A percentile compares a stretch with the other conserved stretches of the same genome.
Conservation (phyloP, 2,329 filamentous ascomycete species). For the Tolypocladium ophioglossoides region DNA sequence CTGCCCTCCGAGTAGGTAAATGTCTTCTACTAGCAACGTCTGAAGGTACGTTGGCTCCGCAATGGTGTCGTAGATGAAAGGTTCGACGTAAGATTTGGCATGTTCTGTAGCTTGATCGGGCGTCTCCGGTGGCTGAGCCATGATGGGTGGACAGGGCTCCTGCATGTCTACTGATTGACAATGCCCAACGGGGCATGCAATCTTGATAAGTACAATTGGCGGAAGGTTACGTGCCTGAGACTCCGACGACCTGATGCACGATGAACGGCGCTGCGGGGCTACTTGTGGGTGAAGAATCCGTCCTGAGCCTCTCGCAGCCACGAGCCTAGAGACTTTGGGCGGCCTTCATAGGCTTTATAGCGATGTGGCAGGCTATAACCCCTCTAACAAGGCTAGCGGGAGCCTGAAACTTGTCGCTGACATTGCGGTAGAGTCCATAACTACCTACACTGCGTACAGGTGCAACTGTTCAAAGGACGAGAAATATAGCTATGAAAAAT, state of each 20-base stretch:
- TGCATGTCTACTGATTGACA: not conserved
- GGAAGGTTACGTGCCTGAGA: not conserved
- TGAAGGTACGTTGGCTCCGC: constrained; percentile 9
- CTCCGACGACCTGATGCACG: not conserved
- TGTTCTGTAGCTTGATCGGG: not conserved
- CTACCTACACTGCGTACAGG: no score
- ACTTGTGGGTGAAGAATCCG: not conserved
- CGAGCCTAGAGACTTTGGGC: no score
- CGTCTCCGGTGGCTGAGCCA: not conserved
- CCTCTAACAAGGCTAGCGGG: no score
- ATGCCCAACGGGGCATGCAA: not conserved
- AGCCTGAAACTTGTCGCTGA: no score
- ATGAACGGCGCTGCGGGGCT: not conserved
- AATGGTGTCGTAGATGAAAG: constrained; percentile 10
- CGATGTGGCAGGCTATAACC: no score
- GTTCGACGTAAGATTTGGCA: constrained; percentile 1
- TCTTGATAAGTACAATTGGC: not conserved
- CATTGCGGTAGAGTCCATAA: no score
- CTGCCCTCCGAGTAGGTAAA: constrained; percentile 11
- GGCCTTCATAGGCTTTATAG: no score
- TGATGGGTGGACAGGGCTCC: not conserved
- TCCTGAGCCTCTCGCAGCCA: not conserved
- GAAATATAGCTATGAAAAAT: no score
- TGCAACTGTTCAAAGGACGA: no score
- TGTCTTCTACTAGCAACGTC: constrained; percentile 7